Evolutionary conservation across 345 rosid genomes (phyloP), one percentile per base, ranked within the genome.

Genomic region (Syzygium aromaticum): DNA sequence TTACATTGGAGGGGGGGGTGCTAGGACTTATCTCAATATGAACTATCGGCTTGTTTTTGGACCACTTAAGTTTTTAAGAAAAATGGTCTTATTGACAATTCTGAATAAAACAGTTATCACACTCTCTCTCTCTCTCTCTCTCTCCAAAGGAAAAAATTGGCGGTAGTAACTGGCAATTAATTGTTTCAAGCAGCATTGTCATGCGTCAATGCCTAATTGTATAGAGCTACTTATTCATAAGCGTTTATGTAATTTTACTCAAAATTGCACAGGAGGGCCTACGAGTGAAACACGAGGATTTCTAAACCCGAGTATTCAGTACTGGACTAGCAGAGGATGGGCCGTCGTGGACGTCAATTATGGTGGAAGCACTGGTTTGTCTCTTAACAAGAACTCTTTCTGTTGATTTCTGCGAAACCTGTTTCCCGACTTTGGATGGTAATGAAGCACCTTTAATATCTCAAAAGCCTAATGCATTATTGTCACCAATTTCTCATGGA

Each of bases 301-400:
- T 53, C 90, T 97, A 90, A 93, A 95, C 89, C 90, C 94, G 84
- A 94, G 94, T 88, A 89, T 95, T 91, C 99, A 98, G 89, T 98
- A 93, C 90, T 98, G 98, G 98, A 98, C 99, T 28, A 98, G 98
- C 90, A 92, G 99, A 85, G 99, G 99, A 85, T 98, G 99, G 99
- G 99, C 99, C 63, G 90, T 94, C 87, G 99, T 95, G 88, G 99
- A 96, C 91, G 99, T 98, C 84, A 98, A 96, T 87, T 98, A 96
- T 85, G 99, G 99, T 88, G 99, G 99, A 93, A 98, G 99, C 97
- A 95, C 99, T 86, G 99, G 99, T 98, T 89, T 87, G 96, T 94
- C 84, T 77, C 54, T 61, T 28, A 49, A 43, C 77, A 16, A 78
- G 12, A 16, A 19, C 8, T 17, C 27, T 38, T 23, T 33, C 53